Evolutionary conservation across 495 filamentous ascomycete genomes (phyloP).

Genomic region (Haplographium delicatum): DNA sequence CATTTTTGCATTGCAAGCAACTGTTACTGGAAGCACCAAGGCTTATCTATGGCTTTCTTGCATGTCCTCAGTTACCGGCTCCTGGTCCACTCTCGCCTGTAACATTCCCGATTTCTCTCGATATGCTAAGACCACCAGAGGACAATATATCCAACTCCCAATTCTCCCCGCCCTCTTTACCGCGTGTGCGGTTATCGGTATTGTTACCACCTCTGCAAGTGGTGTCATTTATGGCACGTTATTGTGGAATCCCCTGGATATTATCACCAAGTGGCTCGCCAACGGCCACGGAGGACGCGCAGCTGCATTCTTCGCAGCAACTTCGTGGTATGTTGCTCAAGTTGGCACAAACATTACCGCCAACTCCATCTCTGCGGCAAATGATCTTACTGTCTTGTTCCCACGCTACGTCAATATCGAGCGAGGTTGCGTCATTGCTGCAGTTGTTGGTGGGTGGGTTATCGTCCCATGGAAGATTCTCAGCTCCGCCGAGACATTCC

Average conservation of each 20-base stretch:
- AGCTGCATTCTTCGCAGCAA: conserved; percentile 53
- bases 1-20: conserved; percentile 39
- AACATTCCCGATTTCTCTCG: conserved; percentile 60
- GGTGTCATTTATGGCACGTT: conserved; percentile 51
- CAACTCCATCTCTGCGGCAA: conserved; percentile 52
- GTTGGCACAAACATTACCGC: conserved; percentile 58
- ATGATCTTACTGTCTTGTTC: conserved; percentile 54
- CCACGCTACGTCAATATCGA: conserved; percentile 55
- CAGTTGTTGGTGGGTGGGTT: conserved; percentile 48
- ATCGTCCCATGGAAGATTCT: conserved; percentile 62
- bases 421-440: conserved; percentile 49
- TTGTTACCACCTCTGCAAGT: conserved; percentile 47
- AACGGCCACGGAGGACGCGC: conserved; percentile 59
- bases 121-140: conserved; percentile 45
- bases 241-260: conserved; percentile 82
- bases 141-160: conserved; percentile 52
- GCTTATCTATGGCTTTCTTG: conserved; percentile 37
- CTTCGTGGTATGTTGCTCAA: conserved; percentile 44
- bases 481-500: conserved; percentile 48
- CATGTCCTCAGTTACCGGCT: conserved; percentile 41
- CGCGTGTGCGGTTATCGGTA: conserved; percentile 43
- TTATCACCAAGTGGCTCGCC: conserved; percentile 65
- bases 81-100: conserved; percentile 40
- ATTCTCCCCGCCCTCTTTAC: conserved; percentile 58
- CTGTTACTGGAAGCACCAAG: conserved; percentile 35